Conservation (phyloP, 23 red algal species). For the Chondrus crispus region DNA sequence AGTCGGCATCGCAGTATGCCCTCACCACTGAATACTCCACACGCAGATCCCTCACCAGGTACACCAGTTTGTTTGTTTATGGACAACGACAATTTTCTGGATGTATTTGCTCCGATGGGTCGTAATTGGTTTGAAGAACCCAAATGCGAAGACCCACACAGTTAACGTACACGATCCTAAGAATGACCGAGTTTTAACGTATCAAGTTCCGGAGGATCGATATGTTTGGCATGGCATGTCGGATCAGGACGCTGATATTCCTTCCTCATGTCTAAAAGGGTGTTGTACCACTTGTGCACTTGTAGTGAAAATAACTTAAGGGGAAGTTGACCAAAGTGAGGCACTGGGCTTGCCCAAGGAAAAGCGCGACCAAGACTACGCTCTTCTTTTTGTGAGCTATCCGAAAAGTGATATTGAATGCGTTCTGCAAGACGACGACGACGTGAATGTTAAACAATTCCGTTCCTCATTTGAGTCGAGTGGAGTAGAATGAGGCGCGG, state of each 20-base stretch:
- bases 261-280: slow-evolving; percentile 86
- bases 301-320: slow-evolving; percentile 58
- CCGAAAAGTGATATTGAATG: slow-evolving; percentile 77
- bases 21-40: too few relatives aligned
- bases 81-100: too few relatives aligned
- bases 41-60: too few relatives aligned
- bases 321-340: slow-evolving; percentile 67
- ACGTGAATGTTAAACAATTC: slow-evolving; percentile 96
- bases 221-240: slow-evolving; percentile 91
- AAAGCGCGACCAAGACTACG: slow-evolving; percentile 82
- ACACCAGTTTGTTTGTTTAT: too few relatives aligned
- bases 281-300: slow-evolving; percentile 99
- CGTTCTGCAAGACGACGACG: slow-evolving; percentile 90
- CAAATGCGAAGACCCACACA: slow-evolving; percentile 52
- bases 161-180: slow-evolving; percentile 73
- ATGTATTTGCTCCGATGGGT: too few relatives aligned
- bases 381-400: slow-evolving; percentile 86
- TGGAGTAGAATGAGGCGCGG: slow-evolving; percentile 88
- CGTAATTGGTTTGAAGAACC: background rate
- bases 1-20: too few relatives aligned
- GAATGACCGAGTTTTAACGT: slow-evolving; percentile 11
- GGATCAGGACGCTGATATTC: slow-evolving; percentile 77
- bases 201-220: slow-evolving; percentile 90
- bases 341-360: slow-evolving; percentile 82
- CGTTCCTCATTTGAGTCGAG: slow-evolving; percentile 83